phyloP scores from a whole-genome alignment of 306 rosid species.

The apple (Malus domestica) region ASM211411v1 NC_041796.1:3411501-3412000 shows the following conservation, averaged over 20 bases:
- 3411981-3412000: constrained; percentile 61
- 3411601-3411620: constrained; percentile 72
- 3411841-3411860: constrained; percentile 46
- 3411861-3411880: constrained; percentile 78
- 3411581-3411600: constrained; percentile 67
- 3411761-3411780: constrained; percentile 66
- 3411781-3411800: constrained; percentile 41
- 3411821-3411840: constrained; percentile 36
- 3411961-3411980: constrained; percentile 63
- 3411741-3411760: constrained; percentile 83
- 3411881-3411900: constrained; percentile 59
- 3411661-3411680: constrained; percentile 85
- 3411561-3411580: constrained; percentile 64
- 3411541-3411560: constrained; percentile 83
- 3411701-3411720: constrained; percentile 70
- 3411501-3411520: constrained; percentile 59
- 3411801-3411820: constrained; percentile 3
- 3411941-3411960: constrained; percentile 79
- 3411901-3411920: constrained; percentile 80
- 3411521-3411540: constrained; percentile 74
- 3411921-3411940: constrained; percentile 75
- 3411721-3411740: constrained; percentile 67
- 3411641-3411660: constrained; percentile 87
- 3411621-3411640: constrained; percentile 72
- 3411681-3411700: constrained; percentile 65